A percentile compares a stretch with the other conserved stretches of the same genome.
Conservation (phyloP, 148 eudicot species). For the Hydrangea macrophylla region DNA sequence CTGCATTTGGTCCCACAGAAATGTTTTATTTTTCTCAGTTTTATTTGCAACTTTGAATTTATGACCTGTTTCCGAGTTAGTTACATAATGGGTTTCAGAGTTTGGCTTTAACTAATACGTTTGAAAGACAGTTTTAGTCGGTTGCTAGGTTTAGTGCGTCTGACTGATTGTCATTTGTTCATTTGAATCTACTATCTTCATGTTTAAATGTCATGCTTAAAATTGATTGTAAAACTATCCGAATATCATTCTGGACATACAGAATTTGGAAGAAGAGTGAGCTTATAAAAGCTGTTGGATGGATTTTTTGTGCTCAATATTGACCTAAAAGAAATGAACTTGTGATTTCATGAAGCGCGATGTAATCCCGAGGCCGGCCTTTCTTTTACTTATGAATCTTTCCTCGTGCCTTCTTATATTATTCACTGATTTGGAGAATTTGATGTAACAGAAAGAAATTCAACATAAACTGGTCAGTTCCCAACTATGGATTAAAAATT, state of each 20-base stretch:
- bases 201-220: neutral
- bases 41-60: neutral
- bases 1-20: too few relatives aligned
- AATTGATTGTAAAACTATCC: neutral
- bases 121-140: too few relatives aligned
- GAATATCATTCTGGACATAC: neutral
- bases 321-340: too few relatives aligned
- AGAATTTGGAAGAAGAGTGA: neutral
- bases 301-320: too few relatives aligned
- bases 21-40: neutral
- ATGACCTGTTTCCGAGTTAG: neutral
- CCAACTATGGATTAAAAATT: too few relatives aligned
- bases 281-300: neutral
- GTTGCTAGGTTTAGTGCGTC: neutral
- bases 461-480: too few relatives aligned
- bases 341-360: too few relatives aligned
- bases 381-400: too few relatives aligned
- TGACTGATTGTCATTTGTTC: neutral
- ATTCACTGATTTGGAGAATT: too few relatives aligned
- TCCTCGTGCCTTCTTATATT: too few relatives aligned
- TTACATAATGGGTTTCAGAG: neutral
- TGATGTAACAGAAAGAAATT: too few relatives aligned
- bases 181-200: neutral
- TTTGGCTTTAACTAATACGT: neutral
- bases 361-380: too few relatives aligned